Base-by-base conservation (phyloP, 441 rosid species). In the Manihot esculenta region DNA sequence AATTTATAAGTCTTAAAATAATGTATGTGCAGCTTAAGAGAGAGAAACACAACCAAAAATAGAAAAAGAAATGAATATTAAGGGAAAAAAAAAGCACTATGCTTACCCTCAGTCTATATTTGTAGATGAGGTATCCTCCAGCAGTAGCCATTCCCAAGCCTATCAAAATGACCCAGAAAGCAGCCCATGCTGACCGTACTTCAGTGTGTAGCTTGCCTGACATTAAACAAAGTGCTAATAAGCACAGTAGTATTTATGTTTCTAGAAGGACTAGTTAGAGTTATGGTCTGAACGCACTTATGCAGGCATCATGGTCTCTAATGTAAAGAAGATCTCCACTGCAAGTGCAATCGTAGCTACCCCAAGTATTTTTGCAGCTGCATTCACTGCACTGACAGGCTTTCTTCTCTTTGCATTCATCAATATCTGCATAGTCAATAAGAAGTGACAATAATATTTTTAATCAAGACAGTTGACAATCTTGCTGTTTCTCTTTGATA, bases 361-460 rank as follows among this genome's bases (percentile, higher is more conserved):
- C 99, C 98, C 98, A 95, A 24, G 95, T 91, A 74, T 95, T 78
- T 80, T 89, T 87, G 89, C 99, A 95, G 79, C 84, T 91, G 80
- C 99, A 95, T 58, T 83, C 94, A 26, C 88, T 81, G 77, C 99
- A 95, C 70, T 89, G 99, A 65, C 99, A 93, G 23, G 91, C 97
- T 82, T 84, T 89, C 83, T 68, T 89, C 64, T 93, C 99, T 75
- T 85, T 85, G 85, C 99, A 95, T 80, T 95, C 99, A 68, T 95
- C 84, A 72, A 91, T 78, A 80, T 95, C 99, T 94, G 82, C 64
- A 68, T 13, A 61, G 41, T 21, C 54, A 72, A 61, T 24, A 42
- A 57, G 23, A 18, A 7, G 5, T 14, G 65, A 33, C 48, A 26
- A 61, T n/a, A 44, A 48, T 13, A 47, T 2, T 35, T 2, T 49